These are phyloP conservation scores for Termitomyces sp. DNA, from an alignment of 1,284 basidiomycete genomes.

Conservation along the genomic window DNA sequence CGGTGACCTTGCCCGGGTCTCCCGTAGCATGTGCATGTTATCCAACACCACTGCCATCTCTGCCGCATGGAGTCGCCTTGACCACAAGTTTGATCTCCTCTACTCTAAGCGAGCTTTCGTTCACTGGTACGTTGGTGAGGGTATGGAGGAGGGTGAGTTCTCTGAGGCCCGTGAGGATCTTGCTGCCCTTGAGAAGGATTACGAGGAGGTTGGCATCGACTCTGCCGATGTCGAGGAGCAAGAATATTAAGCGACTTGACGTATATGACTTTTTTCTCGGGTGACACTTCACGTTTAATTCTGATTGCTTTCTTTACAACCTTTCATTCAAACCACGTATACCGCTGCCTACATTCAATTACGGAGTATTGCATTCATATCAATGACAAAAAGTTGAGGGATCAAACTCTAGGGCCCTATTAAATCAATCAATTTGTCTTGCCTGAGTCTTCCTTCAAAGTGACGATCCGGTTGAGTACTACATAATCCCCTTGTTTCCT, in stretches of 20 bases:
- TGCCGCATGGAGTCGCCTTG: conserved; percentile 87
- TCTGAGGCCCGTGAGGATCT: conserved; percentile 97
- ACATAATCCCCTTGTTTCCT: conserved; percentile 69
- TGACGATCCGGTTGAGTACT: conserved; percentile 91
- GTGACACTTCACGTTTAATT: conserved; percentile 22
- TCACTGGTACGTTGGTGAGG: conserved; percentile 95
- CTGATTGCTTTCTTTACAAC: conserved; percentile 23
- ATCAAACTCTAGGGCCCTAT: not conserved
- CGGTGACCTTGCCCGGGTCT: conserved; percentile 92
- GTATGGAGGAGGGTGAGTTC: conserved; percentile 99
- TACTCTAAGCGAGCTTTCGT: conserved; percentile 92
- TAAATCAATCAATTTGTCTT: conserved; percentile 42
- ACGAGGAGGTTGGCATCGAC: conserved; percentile 93
- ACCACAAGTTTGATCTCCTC: conserved; percentile 95
- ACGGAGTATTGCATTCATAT: conserved; percentile 14
- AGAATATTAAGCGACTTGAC: conserved; percentile 20
- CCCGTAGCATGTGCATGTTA: conserved; percentile 95
- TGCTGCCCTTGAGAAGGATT: conserved; percentile 95
- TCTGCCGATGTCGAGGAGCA: conserved; percentile 80
- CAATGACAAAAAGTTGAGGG: conserved; percentile 1
- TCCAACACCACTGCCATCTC: conserved; percentile 95
- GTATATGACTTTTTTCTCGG: conserved; percentile 9
- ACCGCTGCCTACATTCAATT: conserved; percentile 19
- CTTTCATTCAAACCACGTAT: conserved; percentile 25
- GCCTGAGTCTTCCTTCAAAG: conserved; percentile 93